Conservation (phyloP, 306 rosid species). For the Alnus rubra region DNA sequence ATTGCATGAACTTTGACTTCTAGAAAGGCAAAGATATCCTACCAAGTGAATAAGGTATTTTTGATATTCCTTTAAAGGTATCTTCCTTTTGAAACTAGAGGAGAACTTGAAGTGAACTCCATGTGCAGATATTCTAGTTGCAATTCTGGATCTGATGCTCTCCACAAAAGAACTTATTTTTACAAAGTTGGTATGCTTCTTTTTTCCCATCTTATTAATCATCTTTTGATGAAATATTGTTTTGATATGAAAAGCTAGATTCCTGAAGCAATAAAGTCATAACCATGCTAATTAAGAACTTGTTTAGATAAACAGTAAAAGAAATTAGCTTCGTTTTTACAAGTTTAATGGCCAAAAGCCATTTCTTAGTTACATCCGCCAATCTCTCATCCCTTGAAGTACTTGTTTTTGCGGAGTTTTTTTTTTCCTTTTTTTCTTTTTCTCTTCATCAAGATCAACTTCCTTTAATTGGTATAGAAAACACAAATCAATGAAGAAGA, state of each 20-base stretch:
- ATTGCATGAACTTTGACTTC: too few species aligned
- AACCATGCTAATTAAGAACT: neutral
- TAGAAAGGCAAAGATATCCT: neutral
- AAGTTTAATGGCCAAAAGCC: neutral
- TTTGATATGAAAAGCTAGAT: conserved; percentile 24
- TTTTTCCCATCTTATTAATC: neutral
- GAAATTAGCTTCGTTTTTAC: conserved; percentile 1
- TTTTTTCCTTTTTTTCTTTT: neutral
- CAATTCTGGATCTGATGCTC: conserved; percentile 27
- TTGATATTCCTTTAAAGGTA: neutral
- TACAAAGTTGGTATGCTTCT: conserved; percentile 25
- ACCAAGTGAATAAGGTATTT: neutral
- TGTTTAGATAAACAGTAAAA: neutral
- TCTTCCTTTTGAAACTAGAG: neutral
- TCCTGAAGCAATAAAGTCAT: conserved; percentile 17
- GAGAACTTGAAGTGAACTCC: conserved; percentile 21
- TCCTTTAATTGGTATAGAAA: neutral
- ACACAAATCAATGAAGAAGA: neutral
- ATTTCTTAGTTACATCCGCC: neutral
- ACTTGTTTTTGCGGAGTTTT: neutral
- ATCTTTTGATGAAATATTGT: neutral
- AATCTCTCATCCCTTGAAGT: neutral
- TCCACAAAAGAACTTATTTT: conserved; percentile 24
- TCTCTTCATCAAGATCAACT: neutral
- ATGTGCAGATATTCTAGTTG: conserved; percentile 25